Evolutionary conservation across 306 rosid species (phyloP).

Genomic region (Castanea crenata): DNA sequence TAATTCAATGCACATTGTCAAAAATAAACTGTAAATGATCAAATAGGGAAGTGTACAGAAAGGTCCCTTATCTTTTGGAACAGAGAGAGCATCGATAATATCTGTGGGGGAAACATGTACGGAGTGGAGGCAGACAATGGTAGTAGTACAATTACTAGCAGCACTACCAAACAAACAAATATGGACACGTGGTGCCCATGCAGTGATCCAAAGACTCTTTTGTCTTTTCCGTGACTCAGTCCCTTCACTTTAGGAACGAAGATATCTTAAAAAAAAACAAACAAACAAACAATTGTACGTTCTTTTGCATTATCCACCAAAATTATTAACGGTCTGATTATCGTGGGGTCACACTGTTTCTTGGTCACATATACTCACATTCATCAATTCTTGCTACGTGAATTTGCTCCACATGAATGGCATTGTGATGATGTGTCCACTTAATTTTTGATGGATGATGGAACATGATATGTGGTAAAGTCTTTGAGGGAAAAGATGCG

Average conservation of each 20-base stretch:
- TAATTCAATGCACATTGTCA: neutral
- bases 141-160: neutral
- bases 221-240: neutral
- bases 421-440: neutral
- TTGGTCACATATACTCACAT: neutral
- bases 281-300: no score
- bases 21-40: neutral
- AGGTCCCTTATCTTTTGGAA: conserved; percentile 12
- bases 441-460: neutral
- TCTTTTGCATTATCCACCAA: neutral
- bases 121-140: neutral
- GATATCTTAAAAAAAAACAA: neutral
- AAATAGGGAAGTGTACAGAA: neutral
- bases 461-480: no score
- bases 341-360: neutral
- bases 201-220: neutral
- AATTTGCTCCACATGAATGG: neutral
- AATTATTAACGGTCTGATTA: neutral
- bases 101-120: neutral
- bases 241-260: no score
- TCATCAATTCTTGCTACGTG: no score
- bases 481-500: no score
- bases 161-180: neutral
- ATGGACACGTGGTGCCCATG: conserved; percentile 7
- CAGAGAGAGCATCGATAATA: conserved; percentile 1